These are phyloP conservation scores for Globisporangium spiculum DNA, from an alignment of 352 stramenopile genomes.

Conservation along the genomic window DNA sequence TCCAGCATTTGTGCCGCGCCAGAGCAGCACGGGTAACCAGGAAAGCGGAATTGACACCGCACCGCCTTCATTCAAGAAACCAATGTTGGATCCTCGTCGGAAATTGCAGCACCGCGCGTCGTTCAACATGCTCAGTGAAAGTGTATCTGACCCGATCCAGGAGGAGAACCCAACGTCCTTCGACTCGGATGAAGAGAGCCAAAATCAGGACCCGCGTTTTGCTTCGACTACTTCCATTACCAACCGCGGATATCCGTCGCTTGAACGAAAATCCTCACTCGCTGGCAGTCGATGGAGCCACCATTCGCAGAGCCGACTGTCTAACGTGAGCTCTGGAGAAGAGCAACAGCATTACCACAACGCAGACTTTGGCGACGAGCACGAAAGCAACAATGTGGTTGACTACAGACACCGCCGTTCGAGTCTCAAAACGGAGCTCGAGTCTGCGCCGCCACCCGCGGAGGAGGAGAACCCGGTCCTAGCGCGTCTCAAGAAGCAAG, in stretches of 20 bases:
- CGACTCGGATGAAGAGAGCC: constrained; percentile 48
- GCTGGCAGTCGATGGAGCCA: constrained; percentile 21
- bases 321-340: constrained; percentile 33
- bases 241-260: constrained; percentile 3
- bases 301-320: constrained; percentile 16
- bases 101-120: constrained; percentile 66
- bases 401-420: constrained; percentile 34
- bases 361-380: constrained; percentile 17
- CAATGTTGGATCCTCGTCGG: constrained; percentile 47
- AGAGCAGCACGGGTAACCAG: constrained; percentile 19
- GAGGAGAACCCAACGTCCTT: constrained; percentile 57
- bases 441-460: constrained; percentile 24
- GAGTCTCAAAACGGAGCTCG: constrained; percentile 47
- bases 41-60: constrained; percentile 16
- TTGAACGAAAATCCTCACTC: constrained; percentile 24
- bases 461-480: constrained; percentile 71
- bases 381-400: constrained; percentile 36
- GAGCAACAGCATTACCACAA: constrained; percentile 8
- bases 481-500: constrained; percentile 74
- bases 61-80: constrained; percentile 25
- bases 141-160: constrained; percentile 48
- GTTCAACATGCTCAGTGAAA: constrained; percentile 61
- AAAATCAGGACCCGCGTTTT: constrained; percentile 1
- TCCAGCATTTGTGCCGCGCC: neutral
- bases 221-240: neutral